Conservation (phyloP, 2,329 filamentous ascomycete species). For the Xenosphaeropsis pyriputrescens region DNA sequence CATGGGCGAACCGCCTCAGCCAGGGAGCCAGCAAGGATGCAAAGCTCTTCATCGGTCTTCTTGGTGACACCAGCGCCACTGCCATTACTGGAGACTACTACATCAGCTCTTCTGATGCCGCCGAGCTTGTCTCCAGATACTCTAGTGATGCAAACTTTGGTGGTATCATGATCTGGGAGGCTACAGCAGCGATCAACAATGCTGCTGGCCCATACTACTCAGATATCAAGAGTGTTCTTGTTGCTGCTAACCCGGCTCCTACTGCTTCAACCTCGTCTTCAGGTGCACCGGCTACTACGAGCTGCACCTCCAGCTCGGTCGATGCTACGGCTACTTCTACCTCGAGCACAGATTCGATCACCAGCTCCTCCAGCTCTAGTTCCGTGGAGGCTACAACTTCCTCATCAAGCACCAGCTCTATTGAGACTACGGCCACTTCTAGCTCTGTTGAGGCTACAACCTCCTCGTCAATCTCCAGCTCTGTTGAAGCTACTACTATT, state of each 20-base stretch:
- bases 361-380: neutral
- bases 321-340: neutral
- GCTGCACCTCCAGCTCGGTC: neutral
- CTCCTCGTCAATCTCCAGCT: neutral
- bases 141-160: constrained; percentile 12
- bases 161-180: constrained; percentile 20
- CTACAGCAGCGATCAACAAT: constrained; percentile 8
- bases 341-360: neutral
- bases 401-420: neutral
- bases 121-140: constrained; percentile 10
- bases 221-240: constrained; percentile 2
- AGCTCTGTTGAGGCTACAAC: neutral
- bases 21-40: constrained; percentile 11
- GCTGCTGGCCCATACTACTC: neutral
- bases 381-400: neutral
- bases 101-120: neutral
- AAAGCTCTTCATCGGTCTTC: constrained; percentile 16
- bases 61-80: constrained; percentile 5
- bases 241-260: neutral
- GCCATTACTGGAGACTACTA: constrained; percentile 7
- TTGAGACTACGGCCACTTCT: neutral
- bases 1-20: constrained; percentile 9
- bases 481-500: neutral
- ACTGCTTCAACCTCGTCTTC: neutral
- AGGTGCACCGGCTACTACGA: neutral